Conservation (phyloP, 2,329 filamentous ascomycete species). For the Beauveria varroae region DNA sequence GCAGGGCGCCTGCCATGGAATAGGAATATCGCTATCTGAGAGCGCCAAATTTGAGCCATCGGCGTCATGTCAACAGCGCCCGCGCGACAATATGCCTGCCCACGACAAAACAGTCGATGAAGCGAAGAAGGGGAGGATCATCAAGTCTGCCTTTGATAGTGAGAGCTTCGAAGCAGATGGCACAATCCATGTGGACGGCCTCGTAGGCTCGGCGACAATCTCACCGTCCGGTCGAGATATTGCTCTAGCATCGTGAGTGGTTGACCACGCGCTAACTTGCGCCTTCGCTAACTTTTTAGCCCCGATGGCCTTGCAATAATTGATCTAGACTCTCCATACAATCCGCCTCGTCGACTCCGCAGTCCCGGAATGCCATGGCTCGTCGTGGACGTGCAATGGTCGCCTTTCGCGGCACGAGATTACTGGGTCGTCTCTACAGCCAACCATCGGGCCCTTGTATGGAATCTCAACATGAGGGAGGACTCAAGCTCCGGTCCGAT, state of each 20-base stretch:
- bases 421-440: constrained; percentile 93
- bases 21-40: not conserved
- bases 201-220: constrained; percentile 85
- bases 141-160: constrained; percentile 71
- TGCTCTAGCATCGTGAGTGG: constrained; percentile 68
- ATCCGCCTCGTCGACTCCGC: constrained; percentile 70
- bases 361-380: constrained; percentile 88
- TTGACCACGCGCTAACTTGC: constrained; percentile 16
- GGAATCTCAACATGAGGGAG: constrained; percentile 77
- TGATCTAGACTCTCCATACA: constrained; percentile 84
- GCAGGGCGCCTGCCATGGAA: not conserved
- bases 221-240: constrained; percentile 87
- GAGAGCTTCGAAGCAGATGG: constrained; percentile 81
- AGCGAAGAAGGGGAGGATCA: constrained; percentile 49
- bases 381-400: constrained; percentile 95
- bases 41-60: not conserved
- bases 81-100: constrained; percentile 36
- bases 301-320: constrained; percentile 82
- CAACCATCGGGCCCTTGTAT: constrained; percentile 89
- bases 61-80: not conserved
- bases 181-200: constrained; percentile 72
- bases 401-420: constrained; percentile 79
- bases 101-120: constrained; percentile 37
- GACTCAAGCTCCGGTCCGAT: constrained; percentile 65
- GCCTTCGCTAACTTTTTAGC: constrained; percentile 24